Evolutionary conservation across 345 rosid species (phyloP).

Genomic region (Eutrema heterophyllum): DNA sequence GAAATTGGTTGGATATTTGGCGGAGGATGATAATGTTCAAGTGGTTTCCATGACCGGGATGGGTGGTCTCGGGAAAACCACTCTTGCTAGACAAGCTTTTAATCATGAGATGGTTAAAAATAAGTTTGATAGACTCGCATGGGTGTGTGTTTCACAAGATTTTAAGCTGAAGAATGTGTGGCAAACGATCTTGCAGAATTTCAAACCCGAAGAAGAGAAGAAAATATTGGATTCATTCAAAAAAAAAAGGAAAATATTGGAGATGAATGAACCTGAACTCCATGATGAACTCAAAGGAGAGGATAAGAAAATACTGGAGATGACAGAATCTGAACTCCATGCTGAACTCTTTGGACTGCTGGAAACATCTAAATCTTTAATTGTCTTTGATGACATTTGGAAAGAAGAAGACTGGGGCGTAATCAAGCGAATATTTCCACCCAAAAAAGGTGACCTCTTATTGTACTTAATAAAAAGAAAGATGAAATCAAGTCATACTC

Average conservation of each 20-base stretch:
- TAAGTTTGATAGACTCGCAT: slow-evolving; percentile 21
- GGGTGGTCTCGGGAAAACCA: slow-evolving; percentile 52
- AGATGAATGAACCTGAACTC: too few relatives aligned
- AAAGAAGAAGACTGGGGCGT: slow-evolving; percentile 28
- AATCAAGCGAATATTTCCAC: too few relatives aligned
- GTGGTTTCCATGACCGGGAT: slow-evolving; percentile 40
- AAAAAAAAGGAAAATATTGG: too few relatives aligned
- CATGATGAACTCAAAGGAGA: too few relatives aligned
- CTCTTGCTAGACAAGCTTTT: slow-evolving; percentile 33
- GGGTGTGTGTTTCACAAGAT: slow-evolving; percentile 39
- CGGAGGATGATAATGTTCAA: too few relatives aligned
- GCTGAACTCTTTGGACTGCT: slow-evolving; percentile 3
- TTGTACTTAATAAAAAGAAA: too few relatives aligned
- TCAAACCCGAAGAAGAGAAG: too few relatives aligned
- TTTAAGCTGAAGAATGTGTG: slow-evolving; percentile 28
- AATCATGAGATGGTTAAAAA: slow-evolving; percentile 12
- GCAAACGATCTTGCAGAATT: slow-evolving; percentile 23
- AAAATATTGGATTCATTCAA: slow-evolving; percentile 14
- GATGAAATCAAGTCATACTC: too few relatives aligned
- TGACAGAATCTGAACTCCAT: slow-evolving; percentile 26
- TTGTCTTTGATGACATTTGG: slow-evolving; percentile 45
- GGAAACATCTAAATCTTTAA: slow-evolving; percentile 23
- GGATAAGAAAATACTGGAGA: too few relatives aligned
- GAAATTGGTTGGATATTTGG: too few relatives aligned
- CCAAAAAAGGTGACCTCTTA: too few relatives aligned